Conservation (phyloP, 2,329 filamentous ascomycete genomes). For the Lasiodiplodia theobromae region DNA sequence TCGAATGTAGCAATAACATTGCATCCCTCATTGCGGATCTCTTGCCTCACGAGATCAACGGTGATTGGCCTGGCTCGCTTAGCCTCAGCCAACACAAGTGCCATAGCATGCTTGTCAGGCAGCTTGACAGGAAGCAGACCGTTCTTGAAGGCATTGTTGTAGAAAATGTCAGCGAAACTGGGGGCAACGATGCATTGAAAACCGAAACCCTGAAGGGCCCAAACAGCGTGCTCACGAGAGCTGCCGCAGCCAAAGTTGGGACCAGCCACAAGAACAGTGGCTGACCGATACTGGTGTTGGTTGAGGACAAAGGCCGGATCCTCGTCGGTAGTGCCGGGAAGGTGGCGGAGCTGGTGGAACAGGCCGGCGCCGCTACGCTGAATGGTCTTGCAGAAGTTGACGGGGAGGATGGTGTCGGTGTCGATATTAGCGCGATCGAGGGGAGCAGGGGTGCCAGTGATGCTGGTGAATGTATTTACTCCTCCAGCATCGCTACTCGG, state of each 20-base stretch:
- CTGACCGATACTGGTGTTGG: constrained; percentile 79
- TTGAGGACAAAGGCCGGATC: constrained; percentile 89
- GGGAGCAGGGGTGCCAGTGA: constrained; percentile 87
- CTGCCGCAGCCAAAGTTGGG: constrained; percentile 95
- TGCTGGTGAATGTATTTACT: constrained; percentile 81
- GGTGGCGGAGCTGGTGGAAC: constrained; percentile 84
- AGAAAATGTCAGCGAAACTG: constrained; percentile 91
- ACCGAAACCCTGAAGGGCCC: constrained; percentile 95
- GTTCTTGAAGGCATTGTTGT: constrained; percentile 99
- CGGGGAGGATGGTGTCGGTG: constrained; percentile 99
- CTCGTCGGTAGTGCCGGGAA: constrained; percentile 71
- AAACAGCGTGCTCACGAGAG: constrained; percentile 93
- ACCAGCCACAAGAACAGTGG: constrained; percentile 92
- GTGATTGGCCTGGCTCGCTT: constrained; percentile 82
- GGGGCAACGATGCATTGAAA: constrained; percentile 94
- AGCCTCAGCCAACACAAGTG: constrained; percentile 78
- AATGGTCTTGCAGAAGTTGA: constrained; percentile 99
- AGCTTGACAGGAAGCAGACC: constrained; percentile 92
- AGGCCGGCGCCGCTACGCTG: constrained; percentile 92
- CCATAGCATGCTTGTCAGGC: constrained; percentile 69
- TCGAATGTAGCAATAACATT: constrained; percentile 80
- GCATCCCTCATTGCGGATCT: constrained; percentile 78
- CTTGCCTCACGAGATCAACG: constrained; percentile 85
- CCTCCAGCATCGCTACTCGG: constrained; percentile 55
- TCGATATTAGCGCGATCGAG: constrained; percentile 91